Percentiles rank a stretch among this genome's conserved stretches.
Evolutionary conservation across 352 stramenopile species (phyloP).

Genomic region (Globisporangium spiculum): DNA sequence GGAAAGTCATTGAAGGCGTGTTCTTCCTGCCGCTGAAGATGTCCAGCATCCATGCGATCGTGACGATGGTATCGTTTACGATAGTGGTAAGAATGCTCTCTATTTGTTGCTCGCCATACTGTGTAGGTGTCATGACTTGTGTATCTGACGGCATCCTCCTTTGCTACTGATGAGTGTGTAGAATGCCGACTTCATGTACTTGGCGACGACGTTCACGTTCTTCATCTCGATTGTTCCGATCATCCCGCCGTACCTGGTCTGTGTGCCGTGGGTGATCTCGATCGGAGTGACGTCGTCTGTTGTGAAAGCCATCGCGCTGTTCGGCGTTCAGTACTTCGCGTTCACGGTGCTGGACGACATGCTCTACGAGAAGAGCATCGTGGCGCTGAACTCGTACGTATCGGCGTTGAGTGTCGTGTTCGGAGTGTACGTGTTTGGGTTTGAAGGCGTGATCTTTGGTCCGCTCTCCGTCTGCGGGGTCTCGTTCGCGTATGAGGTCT

Average conservation of each 20-base stretch:
- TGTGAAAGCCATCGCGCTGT: conserved; percentile 76
- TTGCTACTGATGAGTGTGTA: conserved; percentile 17
- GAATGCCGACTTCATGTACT: conserved; percentile 86
- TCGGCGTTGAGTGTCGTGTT: conserved; percentile 85
- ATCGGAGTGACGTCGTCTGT: conserved; percentile 79
- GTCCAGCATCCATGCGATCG: conserved; percentile 82
- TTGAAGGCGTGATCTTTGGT: conserved; percentile 87
- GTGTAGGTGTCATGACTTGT: background rate
- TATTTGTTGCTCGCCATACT: background rate
- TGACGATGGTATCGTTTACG: conserved; percentile 85
- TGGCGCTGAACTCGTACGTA: conserved; percentile 83
- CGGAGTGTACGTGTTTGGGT: conserved; percentile 84
- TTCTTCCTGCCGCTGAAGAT: conserved; percentile 89
- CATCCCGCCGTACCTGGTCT: conserved; percentile 84
- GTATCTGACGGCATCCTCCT: background rate
- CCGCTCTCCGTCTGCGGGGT: conserved; percentile 81
- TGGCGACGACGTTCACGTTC: conserved; percentile 83
- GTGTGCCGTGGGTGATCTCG: conserved; percentile 76
- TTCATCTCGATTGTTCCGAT: conserved; percentile 89
- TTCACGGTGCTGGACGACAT: conserved; percentile 86
- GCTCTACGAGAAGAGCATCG: conserved; percentile 87
- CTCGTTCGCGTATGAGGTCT: conserved; percentile 83
- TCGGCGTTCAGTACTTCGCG: conserved; percentile 81
- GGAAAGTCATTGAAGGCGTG: conserved; percentile 82
- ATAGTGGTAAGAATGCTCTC: conserved; percentile 56